A percentile compares a stretch with the other conserved stretches of the same genome.
Conservation (phyloP, 2,329 filamentous ascomycete genomes). For the Chaetoscypha palmicola region DNA sequence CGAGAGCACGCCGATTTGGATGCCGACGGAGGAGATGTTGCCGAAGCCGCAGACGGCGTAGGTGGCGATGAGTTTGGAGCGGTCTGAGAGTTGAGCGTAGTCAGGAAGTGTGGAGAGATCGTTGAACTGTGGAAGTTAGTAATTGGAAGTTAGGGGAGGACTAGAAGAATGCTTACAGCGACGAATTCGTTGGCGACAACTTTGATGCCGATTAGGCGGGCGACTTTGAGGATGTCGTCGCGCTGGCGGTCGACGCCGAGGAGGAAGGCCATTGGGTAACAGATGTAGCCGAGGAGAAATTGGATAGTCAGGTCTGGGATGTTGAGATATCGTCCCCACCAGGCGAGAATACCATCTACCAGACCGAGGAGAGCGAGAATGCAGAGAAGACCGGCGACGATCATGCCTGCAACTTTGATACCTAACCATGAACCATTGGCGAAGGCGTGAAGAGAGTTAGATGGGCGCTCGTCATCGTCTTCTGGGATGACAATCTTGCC, state of each 20-base stretch:
- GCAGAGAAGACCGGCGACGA: constrained; percentile 70
- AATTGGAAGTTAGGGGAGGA: neutral
- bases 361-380: constrained; percentile 73
- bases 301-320: constrained; percentile 69
- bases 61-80: constrained; percentile 74
- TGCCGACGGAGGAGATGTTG: constrained; percentile 81
- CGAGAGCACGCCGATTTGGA: constrained; percentile 80
- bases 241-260: constrained; percentile 62
- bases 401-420: constrained; percentile 81
- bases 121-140: constrained; percentile 22
- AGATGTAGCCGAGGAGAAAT: constrained; percentile 68
- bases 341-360: constrained; percentile 68
- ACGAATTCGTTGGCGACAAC: constrained; percentile 55
- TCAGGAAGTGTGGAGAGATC: constrained; percentile 43
- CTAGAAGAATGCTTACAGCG: constrained; percentile 14
- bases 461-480: constrained; percentile 66
- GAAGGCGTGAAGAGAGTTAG: constrained; percentile 79
- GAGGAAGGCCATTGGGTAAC: constrained; percentile 74
- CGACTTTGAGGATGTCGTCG: constrained; percentile 61
- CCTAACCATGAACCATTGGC: constrained; percentile 80
- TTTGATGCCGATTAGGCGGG: constrained; percentile 75
- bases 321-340: constrained; percentile 76
- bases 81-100: constrained; percentile 56
- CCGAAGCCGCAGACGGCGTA: constrained; percentile 81
- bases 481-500: constrained; percentile 69